Conservation (phyloP, 1,284 basidiomycete species). For the Sphaerobolus stellatus region DNA sequence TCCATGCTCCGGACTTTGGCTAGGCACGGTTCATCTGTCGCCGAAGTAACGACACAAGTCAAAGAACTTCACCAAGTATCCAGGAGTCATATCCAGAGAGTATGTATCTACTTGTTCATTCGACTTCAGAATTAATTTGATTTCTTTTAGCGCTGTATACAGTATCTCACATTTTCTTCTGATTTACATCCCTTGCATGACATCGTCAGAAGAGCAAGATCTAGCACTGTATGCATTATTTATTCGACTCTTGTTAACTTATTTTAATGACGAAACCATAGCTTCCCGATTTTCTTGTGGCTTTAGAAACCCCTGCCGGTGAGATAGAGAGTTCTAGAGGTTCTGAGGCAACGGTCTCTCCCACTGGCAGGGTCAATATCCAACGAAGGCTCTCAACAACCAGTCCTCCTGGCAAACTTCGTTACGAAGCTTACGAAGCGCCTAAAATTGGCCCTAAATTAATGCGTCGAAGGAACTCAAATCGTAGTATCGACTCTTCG, state of each 20-base stretch:
- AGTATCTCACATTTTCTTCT: conserved; percentile 53
- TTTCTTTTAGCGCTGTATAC: conserved; percentile 56
- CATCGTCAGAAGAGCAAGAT: conserved; percentile 45
- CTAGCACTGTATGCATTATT: conserved; percentile 48
- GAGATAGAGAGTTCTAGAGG: background rate
- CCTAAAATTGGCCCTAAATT: conserved; percentile 51
- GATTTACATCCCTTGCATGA: conserved; percentile 43
- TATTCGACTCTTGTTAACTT: background rate
- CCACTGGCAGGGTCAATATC: background rate
- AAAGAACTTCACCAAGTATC: conserved; percentile 42
- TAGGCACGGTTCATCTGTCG: conserved; percentile 55
- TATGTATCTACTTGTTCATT: conserved; percentile 29
- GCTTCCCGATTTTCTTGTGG: conserved; percentile 67
- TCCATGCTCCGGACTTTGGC: conserved; percentile 64
- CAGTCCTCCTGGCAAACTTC: conserved; percentile 44
- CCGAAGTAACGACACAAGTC: conserved; percentile 43
- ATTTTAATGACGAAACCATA: conserved; percentile 25
- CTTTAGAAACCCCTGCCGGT: conserved; percentile 44
- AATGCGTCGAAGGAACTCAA: conserved; percentile 31
- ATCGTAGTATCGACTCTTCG: conserved; percentile 30
- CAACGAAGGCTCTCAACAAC: no score
- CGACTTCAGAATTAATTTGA: conserved; percentile 1
- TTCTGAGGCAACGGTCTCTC: no score
- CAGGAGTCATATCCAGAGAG: conserved; percentile 55
- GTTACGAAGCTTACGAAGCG: conserved; percentile 69